A percentile compares a stretch with the other conserved stretches of the same genome.
These are phyloP conservation scores for Cyclotella baltica DNA, from an alignment of 108 stramenopile genomes.

Conservation along the genomic window DNA sequence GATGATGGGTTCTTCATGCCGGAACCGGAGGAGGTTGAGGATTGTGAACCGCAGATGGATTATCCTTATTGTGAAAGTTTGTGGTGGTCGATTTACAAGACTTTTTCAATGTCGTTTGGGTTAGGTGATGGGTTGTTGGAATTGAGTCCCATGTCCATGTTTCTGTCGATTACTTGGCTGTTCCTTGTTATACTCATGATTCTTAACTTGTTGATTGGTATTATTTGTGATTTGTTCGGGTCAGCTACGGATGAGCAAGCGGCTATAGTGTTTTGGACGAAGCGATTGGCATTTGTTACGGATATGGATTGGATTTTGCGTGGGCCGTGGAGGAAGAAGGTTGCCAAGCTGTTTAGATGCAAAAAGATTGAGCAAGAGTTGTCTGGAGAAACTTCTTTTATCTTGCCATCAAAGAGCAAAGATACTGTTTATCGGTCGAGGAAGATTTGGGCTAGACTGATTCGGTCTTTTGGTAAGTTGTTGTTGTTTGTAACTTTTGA, in stretches of 20 bases:
- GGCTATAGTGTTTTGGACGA: conserved; percentile 86
- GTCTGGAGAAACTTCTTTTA: background rate
- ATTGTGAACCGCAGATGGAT: conserved; percentile 34
- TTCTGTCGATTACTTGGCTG: conserved; percentile 71
- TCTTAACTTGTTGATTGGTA: conserved; percentile 82
- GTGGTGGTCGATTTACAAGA: conserved; percentile 73
- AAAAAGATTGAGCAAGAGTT: background rate
- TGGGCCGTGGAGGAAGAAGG: conserved; percentile 8
- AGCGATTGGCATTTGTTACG: conserved; percentile 82
- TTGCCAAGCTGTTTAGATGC: background rate
- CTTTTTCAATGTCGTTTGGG: conserved; percentile 82
- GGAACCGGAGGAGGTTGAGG: conserved; percentile 16
- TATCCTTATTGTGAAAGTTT: conserved; percentile 29
- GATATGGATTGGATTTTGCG: conserved; percentile 57
- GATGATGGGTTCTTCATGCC: conserved; percentile 22
- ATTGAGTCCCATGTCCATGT: conserved; percentile 57
- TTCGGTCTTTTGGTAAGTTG: conserved; percentile 16
- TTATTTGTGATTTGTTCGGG: conserved; percentile 83
- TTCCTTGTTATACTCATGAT: conserved; percentile 83
- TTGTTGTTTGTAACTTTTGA: too few species aligned
- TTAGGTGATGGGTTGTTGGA: conserved; percentile 62
- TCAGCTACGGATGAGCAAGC: conserved; percentile 84
- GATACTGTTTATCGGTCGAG: background rate
- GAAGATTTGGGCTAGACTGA: background rate
- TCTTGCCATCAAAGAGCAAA: background rate